These are phyloP conservation scores for Xylaria sp. DNA, from an alignment of 2,329 filamentous ascomycete species.

Conservation along the genomic window DNA sequence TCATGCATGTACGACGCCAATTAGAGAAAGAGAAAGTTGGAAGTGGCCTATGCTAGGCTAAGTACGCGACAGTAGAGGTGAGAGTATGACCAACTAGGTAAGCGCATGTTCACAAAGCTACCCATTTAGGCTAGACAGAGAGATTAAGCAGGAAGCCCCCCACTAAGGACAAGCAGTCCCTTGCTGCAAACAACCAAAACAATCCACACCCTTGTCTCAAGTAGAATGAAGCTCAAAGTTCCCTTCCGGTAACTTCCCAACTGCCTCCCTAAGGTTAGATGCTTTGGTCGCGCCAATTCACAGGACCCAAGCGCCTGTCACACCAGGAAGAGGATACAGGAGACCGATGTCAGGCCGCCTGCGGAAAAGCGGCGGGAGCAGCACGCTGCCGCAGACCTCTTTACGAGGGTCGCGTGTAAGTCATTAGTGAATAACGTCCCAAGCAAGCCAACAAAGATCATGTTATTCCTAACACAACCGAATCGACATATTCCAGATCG, in stretches of 20 bases:
- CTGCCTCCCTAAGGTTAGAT: too few relatives aligned
- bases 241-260: background rate
- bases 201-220: conserved; percentile 6
- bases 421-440: conserved; percentile 35
- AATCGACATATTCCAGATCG: conserved; percentile 50
- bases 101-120: background rate
- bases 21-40: too few relatives aligned
- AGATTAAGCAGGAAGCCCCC: background rate
- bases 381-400: conserved; percentile 39
- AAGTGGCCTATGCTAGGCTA: background rate
- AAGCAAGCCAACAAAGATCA: background rate
- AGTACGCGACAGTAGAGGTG: background rate
- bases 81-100: background rate
- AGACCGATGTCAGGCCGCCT: conserved; percentile 45
- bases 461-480: conserved; percentile 11
- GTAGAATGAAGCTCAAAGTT: conserved; percentile 15
- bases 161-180: background rate
- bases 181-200: conserved; percentile 37
- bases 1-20: too few relatives aligned
- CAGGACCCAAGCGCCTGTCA: background rate
- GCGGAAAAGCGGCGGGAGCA: conserved; percentile 46
- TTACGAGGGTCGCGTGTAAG: conserved; percentile 48
- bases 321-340: background rate
- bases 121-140: background rate
- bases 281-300: background rate